Conservation (phyloP, 345 rosid genomes). For the Eucalyptus dawsonii region DNA sequence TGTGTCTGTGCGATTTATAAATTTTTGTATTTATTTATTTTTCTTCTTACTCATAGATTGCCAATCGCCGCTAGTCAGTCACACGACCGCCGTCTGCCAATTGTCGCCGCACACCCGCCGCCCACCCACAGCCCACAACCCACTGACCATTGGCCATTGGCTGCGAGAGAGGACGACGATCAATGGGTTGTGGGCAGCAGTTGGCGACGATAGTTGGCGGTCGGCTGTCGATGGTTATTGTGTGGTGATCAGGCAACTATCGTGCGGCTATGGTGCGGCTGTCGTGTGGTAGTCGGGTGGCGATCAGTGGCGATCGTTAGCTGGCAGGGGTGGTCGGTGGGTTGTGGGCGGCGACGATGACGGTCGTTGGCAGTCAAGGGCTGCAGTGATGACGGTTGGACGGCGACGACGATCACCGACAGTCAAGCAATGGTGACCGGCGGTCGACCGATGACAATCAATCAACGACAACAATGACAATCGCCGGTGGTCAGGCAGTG, state of each 20-base stretch:
- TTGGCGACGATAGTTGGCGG: fast-evolving
- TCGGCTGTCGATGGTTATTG: too few species aligned
- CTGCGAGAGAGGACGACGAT: fast-evolving
- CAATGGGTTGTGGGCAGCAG: fast-evolving
- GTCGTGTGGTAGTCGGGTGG: too few species aligned
- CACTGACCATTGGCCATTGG: fast-evolving
- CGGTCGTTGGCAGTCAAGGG: too few species aligned
- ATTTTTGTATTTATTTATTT: too few species aligned
- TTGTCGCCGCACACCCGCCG: fast-evolving
- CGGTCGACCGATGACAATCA: too few species aligned
- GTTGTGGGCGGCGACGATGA: fast-evolving
- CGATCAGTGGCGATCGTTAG: fast-evolving
- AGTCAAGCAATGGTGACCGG: fast-evolving
- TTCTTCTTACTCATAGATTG: too few species aligned
- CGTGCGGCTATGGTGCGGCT: fast-evolving
- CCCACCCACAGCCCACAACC: too few species aligned
- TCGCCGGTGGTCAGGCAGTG: fast-evolving
- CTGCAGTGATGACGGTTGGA: fast-evolving
- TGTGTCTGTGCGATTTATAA: too few species aligned
- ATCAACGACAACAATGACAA: fast-evolving
- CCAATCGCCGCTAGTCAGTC: fast-evolving
- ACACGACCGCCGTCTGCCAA: fast-evolving
- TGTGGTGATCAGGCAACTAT: fast-evolving
- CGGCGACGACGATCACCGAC: fast-evolving
- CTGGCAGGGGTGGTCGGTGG: too few species aligned